phyloP scores from a whole-genome alignment of 2,329 filamentous ascomycete species.

The Colletotrichum navitas region DNA sequence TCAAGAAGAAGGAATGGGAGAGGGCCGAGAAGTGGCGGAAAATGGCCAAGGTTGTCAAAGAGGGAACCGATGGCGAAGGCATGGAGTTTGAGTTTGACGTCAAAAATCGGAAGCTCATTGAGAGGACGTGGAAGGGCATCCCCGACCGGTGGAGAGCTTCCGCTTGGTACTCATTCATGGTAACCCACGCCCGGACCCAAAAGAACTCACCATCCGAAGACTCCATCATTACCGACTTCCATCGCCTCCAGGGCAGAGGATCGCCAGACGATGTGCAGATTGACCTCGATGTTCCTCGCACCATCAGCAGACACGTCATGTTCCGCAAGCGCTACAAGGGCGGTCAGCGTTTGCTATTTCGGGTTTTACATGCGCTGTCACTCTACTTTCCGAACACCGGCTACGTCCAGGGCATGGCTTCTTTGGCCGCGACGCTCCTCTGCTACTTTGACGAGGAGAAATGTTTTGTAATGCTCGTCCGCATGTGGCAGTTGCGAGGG shows the following conservation, averaged over 20 bases:
- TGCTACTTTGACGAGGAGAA: constrained; percentile 98
- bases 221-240: constrained; percentile 78
- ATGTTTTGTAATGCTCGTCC: constrained; percentile 95
- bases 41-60: constrained; percentile 71
- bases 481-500: constrained; percentile 90
- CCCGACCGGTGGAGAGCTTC: constrained; percentile 94
- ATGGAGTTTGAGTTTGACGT: constrained; percentile 84
- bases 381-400: constrained; percentile 92
- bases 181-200: constrained; percentile 77
- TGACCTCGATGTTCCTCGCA: constrained; percentile 94
- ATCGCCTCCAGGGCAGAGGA: constrained; percentile 77
- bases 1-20: constrained; percentile 73
- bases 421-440: constrained; percentile 88
- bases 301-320: constrained; percentile 97
- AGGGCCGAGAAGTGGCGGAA: constrained; percentile 76
- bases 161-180: constrained; percentile 95
- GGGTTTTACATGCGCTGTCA: constrained; percentile 91
- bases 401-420: constrained; percentile 98
- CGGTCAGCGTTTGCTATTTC: constrained; percentile 90
- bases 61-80: constrained; percentile 65
- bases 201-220: constrained; percentile 75
- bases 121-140: constrained; percentile 97
- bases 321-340: constrained; percentile 92
- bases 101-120: constrained; percentile 85
- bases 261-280: constrained; percentile 97